A percentile compares a stretch with the other conserved stretches of the same genome.
phyloP scores from a whole-genome alignment of 2,329 filamentous ascomycete species.

The Alternaria angustiovoidea region DNA sequence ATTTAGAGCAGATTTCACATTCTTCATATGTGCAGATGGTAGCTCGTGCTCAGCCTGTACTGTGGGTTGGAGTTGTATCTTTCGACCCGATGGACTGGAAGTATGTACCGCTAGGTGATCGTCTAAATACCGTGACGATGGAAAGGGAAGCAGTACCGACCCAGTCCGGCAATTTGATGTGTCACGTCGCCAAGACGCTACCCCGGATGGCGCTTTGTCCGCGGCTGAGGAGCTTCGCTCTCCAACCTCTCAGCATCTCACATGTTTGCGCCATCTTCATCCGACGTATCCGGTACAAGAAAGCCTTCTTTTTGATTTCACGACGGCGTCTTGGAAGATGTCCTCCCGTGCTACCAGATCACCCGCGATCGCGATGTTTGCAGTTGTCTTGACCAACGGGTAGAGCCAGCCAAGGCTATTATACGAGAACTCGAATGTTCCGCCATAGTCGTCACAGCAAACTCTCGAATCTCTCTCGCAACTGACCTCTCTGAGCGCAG shows the following conservation, averaged over 20 bases:
- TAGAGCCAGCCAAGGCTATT: not conserved
- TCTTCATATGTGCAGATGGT: not conserved
- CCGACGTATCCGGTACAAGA: not conserved
- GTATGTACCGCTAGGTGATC: not conserved
- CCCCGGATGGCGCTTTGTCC: not conserved
- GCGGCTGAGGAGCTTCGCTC: not conserved
- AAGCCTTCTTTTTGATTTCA: not conserved
- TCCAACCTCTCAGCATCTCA: constrained; percentile 3
- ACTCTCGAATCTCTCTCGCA: not conserved
- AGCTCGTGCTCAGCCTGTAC: not conserved
- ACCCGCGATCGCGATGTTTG: not conserved
- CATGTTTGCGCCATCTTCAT: not conserved
- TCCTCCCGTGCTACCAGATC: not conserved
- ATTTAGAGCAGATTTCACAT: not conserved
- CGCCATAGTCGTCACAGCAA: not conserved
- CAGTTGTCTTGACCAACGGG: not conserved
- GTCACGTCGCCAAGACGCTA: constrained; percentile 7
- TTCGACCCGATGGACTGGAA: not conserved
- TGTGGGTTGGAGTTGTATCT: not conserved
- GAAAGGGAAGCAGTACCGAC: constrained; percentile 5
- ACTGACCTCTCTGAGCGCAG: not conserved
- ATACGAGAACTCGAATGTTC: not conserved
- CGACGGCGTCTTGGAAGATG: not conserved
- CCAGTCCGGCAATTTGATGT: constrained; percentile 2
- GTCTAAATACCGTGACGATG: not conserved